phyloP scores from a whole-genome alignment of 495 filamentous ascomycete genomes.

The Evansstolkia leycettana region DNA sequence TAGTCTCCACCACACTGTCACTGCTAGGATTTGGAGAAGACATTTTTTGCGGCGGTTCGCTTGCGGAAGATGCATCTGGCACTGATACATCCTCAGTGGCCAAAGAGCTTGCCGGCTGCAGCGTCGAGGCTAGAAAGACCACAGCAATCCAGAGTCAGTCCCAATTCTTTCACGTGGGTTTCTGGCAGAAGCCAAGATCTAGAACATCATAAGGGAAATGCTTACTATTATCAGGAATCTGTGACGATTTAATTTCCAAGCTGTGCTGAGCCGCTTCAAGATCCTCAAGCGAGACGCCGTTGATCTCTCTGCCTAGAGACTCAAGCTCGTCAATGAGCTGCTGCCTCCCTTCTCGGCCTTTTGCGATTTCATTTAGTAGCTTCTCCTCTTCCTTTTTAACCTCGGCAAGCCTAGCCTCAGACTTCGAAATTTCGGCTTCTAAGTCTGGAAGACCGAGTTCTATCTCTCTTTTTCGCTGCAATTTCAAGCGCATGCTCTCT shows the following conservation, averaged over 20 bases:
- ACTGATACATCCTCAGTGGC: too few relatives aligned
- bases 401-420: conserved; percentile 35
- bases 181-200: too few relatives aligned
- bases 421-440: conserved; percentile 39
- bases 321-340: conserved; percentile 45
- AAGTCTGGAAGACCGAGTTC: conserved; percentile 43
- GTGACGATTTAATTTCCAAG: conserved; percentile 10
- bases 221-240: conserved; percentile 3
- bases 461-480: conserved; percentile 40
- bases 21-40: too few relatives aligned
- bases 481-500: conserved; percentile 16
- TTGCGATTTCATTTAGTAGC: conserved; percentile 46
- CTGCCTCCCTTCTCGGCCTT: conserved; percentile 20
- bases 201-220: not conserved
- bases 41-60: too few relatives aligned
- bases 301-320: conserved; percentile 32
- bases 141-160: too few relatives aligned
- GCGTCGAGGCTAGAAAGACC: too few relatives aligned
- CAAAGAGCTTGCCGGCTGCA: too few relatives aligned
- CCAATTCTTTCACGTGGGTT: not conserved
- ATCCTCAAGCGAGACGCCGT: conserved; percentile 27
- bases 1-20: too few relatives aligned
- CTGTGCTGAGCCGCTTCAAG: conserved; percentile 26
- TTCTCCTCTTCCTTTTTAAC: conserved; percentile 44
- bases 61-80: too few relatives aligned